Conservation (phyloP, 768 basidiomycete species). For the Fomitopsis serialis region DNA sequence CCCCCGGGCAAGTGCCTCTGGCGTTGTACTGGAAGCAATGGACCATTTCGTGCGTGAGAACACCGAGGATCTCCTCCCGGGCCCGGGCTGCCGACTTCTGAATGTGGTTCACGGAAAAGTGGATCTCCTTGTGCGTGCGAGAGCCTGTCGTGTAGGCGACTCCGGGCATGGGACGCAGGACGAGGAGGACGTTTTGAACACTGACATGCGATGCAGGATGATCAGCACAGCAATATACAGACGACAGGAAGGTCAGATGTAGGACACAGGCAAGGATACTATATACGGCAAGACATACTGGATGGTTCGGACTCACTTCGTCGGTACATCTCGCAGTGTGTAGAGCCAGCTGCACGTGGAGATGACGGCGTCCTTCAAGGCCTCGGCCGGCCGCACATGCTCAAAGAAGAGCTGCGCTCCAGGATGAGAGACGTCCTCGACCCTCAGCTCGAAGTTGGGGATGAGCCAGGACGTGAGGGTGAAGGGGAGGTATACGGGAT, state of each 20-base stretch:
- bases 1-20: slow-evolving; percentile 53
- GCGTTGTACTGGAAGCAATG: slow-evolving; percentile 76
- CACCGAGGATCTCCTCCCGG: slow-evolving; percentile 60
- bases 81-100: slow-evolving; percentile 36
- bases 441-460: slow-evolving; percentile 48
- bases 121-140: slow-evolving; percentile 61
- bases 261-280: no score
- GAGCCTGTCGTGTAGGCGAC: slow-evolving; percentile 65
- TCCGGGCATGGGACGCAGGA: slow-evolving; percentile 52
- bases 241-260: no score
- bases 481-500: not conserved
- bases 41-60: slow-evolving; percentile 71
- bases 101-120: slow-evolving; percentile 66
- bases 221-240: no score
- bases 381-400: slow-evolving; percentile 37
- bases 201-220: slow-evolving; percentile 23
- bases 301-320: slow-evolving; percentile 37
- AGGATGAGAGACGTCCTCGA: slow-evolving; percentile 56
- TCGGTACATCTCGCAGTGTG: slow-evolving; percentile 41
- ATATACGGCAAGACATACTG: no score
- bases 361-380: slow-evolving; percentile 33
- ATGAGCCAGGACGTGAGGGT: slow-evolving; percentile 37
- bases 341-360: slow-evolving; percentile 37
- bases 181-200: slow-evolving; percentile 48
- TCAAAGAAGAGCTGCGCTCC: slow-evolving; percentile 54